Evolutionary conservation across 352 stramenopile genomes (phyloP), one percentile per base, ranked within the genome.

Genomic region (Phytophthora chlamydospora): DNA sequence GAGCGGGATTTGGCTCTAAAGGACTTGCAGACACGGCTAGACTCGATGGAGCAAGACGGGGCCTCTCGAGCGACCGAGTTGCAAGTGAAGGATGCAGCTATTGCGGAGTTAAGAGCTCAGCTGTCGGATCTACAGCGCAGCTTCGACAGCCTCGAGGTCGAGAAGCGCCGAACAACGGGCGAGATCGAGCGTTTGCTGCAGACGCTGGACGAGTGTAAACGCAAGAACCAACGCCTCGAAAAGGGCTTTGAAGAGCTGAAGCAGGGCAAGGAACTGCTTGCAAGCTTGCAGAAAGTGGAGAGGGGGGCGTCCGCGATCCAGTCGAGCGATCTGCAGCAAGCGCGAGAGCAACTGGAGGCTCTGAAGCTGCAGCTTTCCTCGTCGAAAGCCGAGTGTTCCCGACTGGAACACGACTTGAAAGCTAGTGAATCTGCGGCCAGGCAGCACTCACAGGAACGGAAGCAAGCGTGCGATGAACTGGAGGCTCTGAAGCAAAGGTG

Each of bases 271-370:
- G 57, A 73, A 36, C 46, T 81, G 1, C 61, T 78, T 9, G 35
- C 41, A 40, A 78, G 66, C 40, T 58, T 78, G 42, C 70, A 80
- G 44, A 38, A 76, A 38, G 62, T 70, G 19, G 63, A 80, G 53
- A 69, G 56, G 40, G 67, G 69, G 2, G 53, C 54, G 5, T 68
- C 50, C 29, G 43, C 58, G 12, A 36, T 75, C 0, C 50, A 79
- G 29, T 33, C 62, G 6, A 54, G 47, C 32, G 64, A 76, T 3
- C 54, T 80, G 1, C 47, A 76, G 14, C 62, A 79, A 42, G 43
- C 47, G 4, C 57, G 57, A 49, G 62, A 78, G 17, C 47, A 69
- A 13, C 27, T 68, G 16, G 38, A 36, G 5, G 54, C 56, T 3
- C 24, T 74, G 12, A 76, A 66, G 19, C 24, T 75, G 17, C 53